These are phyloP conservation scores for Clavispora fructus DNA, from an alignment of 805 yeast genomes.

Conservation along the genomic window DNA sequence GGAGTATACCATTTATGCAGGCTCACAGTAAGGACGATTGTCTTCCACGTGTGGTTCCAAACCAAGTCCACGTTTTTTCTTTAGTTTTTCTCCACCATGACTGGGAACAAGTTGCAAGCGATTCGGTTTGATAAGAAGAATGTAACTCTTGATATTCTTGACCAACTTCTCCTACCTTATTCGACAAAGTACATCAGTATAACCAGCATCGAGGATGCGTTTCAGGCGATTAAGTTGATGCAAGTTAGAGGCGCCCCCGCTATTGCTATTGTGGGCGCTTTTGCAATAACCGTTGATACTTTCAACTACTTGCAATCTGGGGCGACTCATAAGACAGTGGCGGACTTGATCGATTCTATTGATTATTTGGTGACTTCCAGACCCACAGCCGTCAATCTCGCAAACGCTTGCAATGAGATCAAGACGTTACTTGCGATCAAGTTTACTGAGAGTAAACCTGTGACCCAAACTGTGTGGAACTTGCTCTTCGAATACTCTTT, in stretches of 20 bases:
- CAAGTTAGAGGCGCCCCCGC: constrained; percentile 99
- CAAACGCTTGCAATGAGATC: constrained; percentile 64
- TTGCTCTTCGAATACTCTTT: constrained; percentile 42
- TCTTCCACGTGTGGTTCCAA: background rate
- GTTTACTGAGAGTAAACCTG: constrained; percentile 10
- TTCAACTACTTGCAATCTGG: constrained; percentile 22
- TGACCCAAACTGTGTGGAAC: constrained; percentile 20
- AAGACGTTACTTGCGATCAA: constrained; percentile 24
- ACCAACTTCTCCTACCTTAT: constrained; percentile 81
- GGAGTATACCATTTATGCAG: background rate
- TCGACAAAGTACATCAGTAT: constrained; percentile 64
- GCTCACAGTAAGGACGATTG: background rate
- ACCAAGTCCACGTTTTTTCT: background rate
- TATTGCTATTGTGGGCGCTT: constrained; percentile 89
- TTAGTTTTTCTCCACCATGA: background rate
- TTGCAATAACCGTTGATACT: constrained; percentile 75
- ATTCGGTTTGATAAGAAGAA: constrained; percentile 53
- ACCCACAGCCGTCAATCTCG: constrained; percentile 92
- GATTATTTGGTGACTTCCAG: constrained; percentile 70
- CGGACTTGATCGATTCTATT: constrained; percentile 42
- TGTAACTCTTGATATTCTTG: constrained; percentile 55
- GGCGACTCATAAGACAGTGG: constrained; percentile 19
- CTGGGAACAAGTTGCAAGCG: constrained; percentile 42
- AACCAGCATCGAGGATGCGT: constrained; percentile 67
- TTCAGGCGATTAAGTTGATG: constrained; percentile 79